These are phyloP conservation scores for Fusarium denticulatum DNA, from an alignment of 2,329 filamentous ascomycete species.

Conservation along the genomic window DNA sequence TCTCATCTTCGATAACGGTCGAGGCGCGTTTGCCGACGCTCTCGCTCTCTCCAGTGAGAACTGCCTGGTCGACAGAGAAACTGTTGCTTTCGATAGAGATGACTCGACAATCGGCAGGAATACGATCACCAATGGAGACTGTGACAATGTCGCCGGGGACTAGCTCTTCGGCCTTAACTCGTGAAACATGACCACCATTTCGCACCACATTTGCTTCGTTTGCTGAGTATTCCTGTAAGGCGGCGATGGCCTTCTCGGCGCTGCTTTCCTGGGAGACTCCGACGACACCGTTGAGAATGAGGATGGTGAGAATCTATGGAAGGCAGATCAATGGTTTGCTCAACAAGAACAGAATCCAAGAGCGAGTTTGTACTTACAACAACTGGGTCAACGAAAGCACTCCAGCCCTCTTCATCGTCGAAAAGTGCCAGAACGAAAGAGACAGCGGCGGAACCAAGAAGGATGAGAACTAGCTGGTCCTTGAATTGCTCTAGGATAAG, in stretches of 20 bases:
- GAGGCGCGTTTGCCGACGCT: constrained; percentile 87
- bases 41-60: constrained; percentile 96
- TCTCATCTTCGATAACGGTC: constrained; percentile 74
- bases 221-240: constrained; percentile 97
- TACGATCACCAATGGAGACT: constrained; percentile 88
- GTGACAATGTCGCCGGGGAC: constrained; percentile 94
- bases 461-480: constrained; percentile 95
- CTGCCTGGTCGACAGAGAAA: constrained; percentile 95
- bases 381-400: constrained; percentile 93
- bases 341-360: background rate
- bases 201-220: constrained; percentile 96
- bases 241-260: constrained; percentile 97
- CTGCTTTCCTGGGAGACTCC: constrained; percentile 99
- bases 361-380: constrained; percentile 72
- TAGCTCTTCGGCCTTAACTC: constrained; percentile 94
- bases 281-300: constrained; percentile 95
- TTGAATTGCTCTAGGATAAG: constrained; percentile 99
- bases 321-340: constrained; percentile 11
- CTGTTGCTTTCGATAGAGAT: constrained; percentile 95
- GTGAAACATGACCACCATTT: constrained; percentile 77
- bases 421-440: constrained; percentile 94
- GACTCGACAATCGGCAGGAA: constrained; percentile 93
- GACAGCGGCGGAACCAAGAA: constrained; percentile 90
- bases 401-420: constrained; percentile 93
- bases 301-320: constrained; percentile 87